A percentile compares a stretch with the other conserved stretches of the same genome.
phyloP scores from a whole-genome alignment of 768 basidiomycete genomes.

The Leccinum boreale region DNA sequence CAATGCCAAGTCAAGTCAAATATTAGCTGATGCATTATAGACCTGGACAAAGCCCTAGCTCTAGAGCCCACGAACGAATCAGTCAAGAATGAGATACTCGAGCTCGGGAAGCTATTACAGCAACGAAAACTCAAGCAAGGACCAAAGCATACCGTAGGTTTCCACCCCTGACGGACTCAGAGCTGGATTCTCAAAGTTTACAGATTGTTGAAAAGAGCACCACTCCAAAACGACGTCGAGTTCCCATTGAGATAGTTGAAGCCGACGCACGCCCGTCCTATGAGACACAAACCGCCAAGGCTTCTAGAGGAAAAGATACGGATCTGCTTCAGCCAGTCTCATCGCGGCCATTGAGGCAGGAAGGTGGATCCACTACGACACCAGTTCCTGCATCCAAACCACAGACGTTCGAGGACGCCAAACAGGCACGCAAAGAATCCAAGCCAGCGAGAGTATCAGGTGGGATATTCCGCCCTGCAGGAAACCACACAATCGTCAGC shows the following conservation, averaged over 20 bases:
- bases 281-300: neutral
- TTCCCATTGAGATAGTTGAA: conserved; percentile 64
- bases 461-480: conserved; percentile 68
- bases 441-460: conserved; percentile 54
- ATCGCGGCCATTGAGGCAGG: conserved; percentile 31
- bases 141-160: conserved; percentile 32
- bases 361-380: conserved; percentile 10
- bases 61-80: conserved; percentile 64
- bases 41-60: conserved; percentile 54
- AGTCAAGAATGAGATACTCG: conserved; percentile 60
- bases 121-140: conserved; percentile 28
- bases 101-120: conserved; percentile 41
- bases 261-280: conserved; percentile 8
- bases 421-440: conserved; percentile 48
- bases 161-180: neutral
- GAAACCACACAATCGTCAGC: conserved; percentile 56
- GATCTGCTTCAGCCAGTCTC: conserved; percentile 39
- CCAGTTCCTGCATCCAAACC: conserved; percentile 11
- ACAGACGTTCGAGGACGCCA: conserved; percentile 57
- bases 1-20: neutral
- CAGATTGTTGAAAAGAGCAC: conserved; percentile 3
- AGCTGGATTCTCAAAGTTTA: neutral
- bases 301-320: conserved; percentile 7
- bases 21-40: conserved; percentile 35
- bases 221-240: conserved; percentile 47